phyloP scores from a whole-genome alignment of 2,329 filamentous ascomycete genomes.

The Lachnellula occidentalis region DNA sequence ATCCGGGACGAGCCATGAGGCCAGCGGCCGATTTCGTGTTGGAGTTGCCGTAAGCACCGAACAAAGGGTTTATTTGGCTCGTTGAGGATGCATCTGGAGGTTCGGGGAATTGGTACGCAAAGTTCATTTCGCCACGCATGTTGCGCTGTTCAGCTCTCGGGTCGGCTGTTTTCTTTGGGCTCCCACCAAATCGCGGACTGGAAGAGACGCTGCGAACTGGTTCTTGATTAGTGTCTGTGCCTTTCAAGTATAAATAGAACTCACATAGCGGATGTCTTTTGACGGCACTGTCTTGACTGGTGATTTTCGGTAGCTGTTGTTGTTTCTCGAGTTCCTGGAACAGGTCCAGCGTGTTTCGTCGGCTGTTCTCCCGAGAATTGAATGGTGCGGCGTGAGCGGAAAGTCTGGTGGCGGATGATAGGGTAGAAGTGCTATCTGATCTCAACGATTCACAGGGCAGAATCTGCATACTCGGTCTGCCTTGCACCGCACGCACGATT shows the following conservation, averaged over 20 bases:
- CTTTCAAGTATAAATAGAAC: neutral
- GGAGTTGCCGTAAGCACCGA: slow-evolving; percentile 6
- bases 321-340: neutral
- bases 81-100: slow-evolving; percentile 6
- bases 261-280: neutral
- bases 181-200: neutral
- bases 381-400: slow-evolving; percentile 4
- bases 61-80: slow-evolving; percentile 20
- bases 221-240: neutral
- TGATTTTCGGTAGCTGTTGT: neutral
- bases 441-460: neutral
- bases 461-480: neutral
- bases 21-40: neutral
- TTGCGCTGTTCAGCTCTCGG: neutral
- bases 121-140: slow-evolving; percentile 17
- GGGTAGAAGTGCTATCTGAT: neutral
- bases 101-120: slow-evolving; percentile 23
- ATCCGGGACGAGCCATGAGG: slow-evolving; percentile 16
- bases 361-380: neutral
- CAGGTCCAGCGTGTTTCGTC: neutral
- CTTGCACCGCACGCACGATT: slow-evolving; percentile 1
- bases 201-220: neutral
- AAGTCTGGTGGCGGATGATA: slow-evolving; percentile 1
- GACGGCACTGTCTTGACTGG: neutral
- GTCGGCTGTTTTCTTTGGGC: neutral